Evolutionary conservation across 1,284 basidiomycete genomes (phyloP), one percentile per base, ranked within the genome.

Genomic region (Tilletiopsis washingtonensis): DNA sequence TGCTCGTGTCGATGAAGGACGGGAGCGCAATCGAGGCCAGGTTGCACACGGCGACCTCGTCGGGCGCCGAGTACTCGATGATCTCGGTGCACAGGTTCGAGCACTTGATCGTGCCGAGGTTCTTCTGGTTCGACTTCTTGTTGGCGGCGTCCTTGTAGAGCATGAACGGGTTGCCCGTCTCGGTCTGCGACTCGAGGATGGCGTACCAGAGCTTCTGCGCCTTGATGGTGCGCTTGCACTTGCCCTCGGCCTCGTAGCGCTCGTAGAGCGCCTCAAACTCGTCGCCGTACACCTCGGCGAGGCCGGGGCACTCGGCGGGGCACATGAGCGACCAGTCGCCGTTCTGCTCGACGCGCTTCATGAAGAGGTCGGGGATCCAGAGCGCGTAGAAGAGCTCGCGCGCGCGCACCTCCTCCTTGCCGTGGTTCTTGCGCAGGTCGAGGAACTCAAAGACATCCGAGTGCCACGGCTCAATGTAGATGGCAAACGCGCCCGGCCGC

Each of bases 171-270:
- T 85, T 86, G 59, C 94, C 94, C 4, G 94, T 99, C 78, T 99
- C 94, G 63, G 93, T 91, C 76, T 99, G 94, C 7, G 91, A 84
- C 74, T 98, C 93, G 47, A 98, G 79, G 64, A 98, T 85, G 41
- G 91, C 88, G 74, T 96, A 97, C 93, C 94, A 99, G 40, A 99
- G 82, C 77, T 98, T 97, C 76, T 98, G 94, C 9, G 94, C 94
- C 59, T 91, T 85, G 67, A 98, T 79, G 19, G 82, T 83, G 78
- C 86, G 88, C 71, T 85, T 84, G 24, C 82, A 87, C 48, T 90
- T 86, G 42, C 91, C 91, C 71, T 93, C 90, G 45, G 79, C 81
- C 77, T 98, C 94, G 74, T 98, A 98, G 59, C 80, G 82, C 73
- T 84, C 82, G 74, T 90, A 99, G 17, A 98, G 79, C 14, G 79